phyloP scores from a whole-genome alignment of 2,329 filamentous ascomycete species.

The Diplodia scrobiculata region DNA sequence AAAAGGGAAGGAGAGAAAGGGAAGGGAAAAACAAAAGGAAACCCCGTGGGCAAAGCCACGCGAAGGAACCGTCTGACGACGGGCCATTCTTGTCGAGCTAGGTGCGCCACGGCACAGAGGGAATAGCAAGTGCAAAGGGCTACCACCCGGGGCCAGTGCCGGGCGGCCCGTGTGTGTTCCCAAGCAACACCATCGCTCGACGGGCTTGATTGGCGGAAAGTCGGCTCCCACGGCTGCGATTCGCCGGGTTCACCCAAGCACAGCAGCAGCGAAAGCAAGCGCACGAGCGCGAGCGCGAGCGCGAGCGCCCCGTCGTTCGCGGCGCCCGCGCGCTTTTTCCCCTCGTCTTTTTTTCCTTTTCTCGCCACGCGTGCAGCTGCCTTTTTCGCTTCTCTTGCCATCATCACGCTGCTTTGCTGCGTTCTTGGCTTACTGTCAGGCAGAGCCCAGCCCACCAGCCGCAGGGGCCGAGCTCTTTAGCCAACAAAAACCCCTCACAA shows the following conservation, averaged over 20 bases:
- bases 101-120: no score
- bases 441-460: no score
- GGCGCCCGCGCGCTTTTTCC: not conserved
- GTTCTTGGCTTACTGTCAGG: not conserved
- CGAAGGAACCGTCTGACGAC: not conserved
- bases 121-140: no score
- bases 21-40: no score
- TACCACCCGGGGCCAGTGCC: no score
- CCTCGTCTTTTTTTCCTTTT: not conserved
- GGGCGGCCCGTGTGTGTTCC: not conserved
- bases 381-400: not conserved
- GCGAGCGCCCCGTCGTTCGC: not conserved
- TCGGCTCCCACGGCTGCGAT: not conserved
- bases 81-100: not conserved
- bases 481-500: no score
- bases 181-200: not conserved
- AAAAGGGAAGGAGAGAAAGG: no score
- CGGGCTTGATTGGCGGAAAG: constrained; percentile 7
- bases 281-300: not conserved
- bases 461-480: not conserved
- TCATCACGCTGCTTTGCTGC: not conserved
- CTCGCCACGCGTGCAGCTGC: not conserved
- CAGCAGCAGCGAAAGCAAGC: not conserved
- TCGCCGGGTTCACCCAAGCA: not conserved
- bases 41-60: no score